Evolutionary conservation across 768 basidiomycete genomes (phyloP).

Genomic region (Tricholoma sp.): DNA sequence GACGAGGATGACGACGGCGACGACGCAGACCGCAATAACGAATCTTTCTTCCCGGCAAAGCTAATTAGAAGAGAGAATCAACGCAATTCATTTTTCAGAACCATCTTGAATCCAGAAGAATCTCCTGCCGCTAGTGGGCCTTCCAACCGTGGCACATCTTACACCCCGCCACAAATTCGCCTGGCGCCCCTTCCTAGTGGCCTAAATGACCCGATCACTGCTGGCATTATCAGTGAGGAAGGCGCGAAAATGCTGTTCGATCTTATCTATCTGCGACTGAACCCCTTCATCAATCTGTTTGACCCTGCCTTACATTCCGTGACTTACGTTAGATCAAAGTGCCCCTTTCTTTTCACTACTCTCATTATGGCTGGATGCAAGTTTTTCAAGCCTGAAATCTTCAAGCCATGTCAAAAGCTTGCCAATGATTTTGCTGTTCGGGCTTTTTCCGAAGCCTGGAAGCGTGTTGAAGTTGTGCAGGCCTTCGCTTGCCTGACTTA

Average conservation of each 20-base stretch:
- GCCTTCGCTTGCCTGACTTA: constrained; percentile 86
- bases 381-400: constrained; percentile 69
- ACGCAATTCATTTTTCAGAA: constrained; percentile 76
- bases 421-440: constrained; percentile 70
- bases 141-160: constrained; percentile 32
- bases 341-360: constrained; percentile 79
- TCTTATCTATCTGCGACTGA: constrained; percentile 74
- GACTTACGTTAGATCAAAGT: constrained; percentile 71
- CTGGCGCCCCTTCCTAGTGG: constrained; percentile 33
- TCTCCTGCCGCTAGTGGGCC: constrained; percentile 30
- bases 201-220: constrained; percentile 63
- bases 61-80: constrained; percentile 68
- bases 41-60: constrained; percentile 66
- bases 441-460: constrained; percentile 75
- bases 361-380: constrained; percentile 82
- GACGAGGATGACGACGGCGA: constrained; percentile 64
- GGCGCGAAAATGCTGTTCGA: constrained; percentile 74
- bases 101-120: constrained; percentile 73
- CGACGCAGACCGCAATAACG: constrained; percentile 54
- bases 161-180: constrained; percentile 34
- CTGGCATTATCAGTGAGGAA: constrained; percentile 63
- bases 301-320: constrained; percentile 84
- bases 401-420: constrained; percentile 63
- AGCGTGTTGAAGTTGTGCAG: constrained; percentile 83
- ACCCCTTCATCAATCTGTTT: constrained; percentile 86